Base-by-base conservation (phyloP, 208 protist genomes). In the Herpetomonas tarakana region DNA sequence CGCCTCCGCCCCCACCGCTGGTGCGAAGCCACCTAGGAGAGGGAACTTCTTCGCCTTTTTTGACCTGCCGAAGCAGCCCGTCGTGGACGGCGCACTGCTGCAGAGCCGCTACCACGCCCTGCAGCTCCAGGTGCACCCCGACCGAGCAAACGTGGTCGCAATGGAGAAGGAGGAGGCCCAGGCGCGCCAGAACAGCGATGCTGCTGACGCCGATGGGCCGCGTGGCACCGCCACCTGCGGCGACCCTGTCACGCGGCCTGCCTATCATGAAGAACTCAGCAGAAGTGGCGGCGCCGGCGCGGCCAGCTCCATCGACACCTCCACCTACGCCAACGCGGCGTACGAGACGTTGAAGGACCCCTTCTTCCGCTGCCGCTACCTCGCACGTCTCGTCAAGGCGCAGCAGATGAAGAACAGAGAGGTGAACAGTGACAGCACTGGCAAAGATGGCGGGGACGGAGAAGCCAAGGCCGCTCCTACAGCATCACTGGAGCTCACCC, bases 1-100 rank as follows among this genome's bases (percentile, higher is more conserved):
- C n/a, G n/a, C 12, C 16, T 51, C 45, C 58, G 31, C 46, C 24
- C 3, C 45, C 58, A 28, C 30, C 18, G 9, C 56, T 4, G 0
- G 16, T n/a, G 21, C 24, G 25, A 41, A 21, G 27, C 66, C 44
- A 25, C 35, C 30, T 7, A 62, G 69, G 0, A 45, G 71, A 14
- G 88, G 88, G 3, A 94, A 85, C 62, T 92, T 76, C 64, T 94
- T 92, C 58, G 58, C 74, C 31, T 91, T 86, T 54, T 89, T 91
- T 49, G 52, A n/a, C 26, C 52, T 94, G 3, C 54, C 64, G 25
- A 53, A 60, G 44, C 70, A 72, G 2, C 83, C 85, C 12, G 75
- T 75, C 11, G 27, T 94, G 18, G 63, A 87, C 53, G 76, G 56
- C n/a, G 55, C 66, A 14, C 67, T 28, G 2, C 71, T 94, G 31